Base-by-base conservation (phyloP, 208 protist species). In the Vickermania spadyakhi region DNA sequence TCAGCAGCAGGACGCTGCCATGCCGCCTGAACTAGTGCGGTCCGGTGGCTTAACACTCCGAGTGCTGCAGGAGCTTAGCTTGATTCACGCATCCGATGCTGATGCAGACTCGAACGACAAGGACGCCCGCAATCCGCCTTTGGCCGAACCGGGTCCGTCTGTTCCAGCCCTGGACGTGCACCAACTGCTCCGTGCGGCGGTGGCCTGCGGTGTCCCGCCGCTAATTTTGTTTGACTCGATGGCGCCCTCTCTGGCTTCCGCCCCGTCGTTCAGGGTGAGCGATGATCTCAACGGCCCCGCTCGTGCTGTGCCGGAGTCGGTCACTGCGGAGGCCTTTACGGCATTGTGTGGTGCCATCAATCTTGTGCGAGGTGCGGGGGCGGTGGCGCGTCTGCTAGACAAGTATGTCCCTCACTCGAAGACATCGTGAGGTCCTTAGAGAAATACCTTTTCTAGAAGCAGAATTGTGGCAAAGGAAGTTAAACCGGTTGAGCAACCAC, bases 1-100 rank as follows among this genome's bases (percentile, higher is more conserved):
- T 7, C 13, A 18, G 21, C 75, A 76, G 2, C 62, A 64, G 5
- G 45, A 30, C 23, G 63, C 88, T 28, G 77, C 80, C 25, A 93
- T 93, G 86, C 86, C 86, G 25, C 60, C 72, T 7, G 86, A 93
- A 64, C 56, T 86, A 1, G 65, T 76, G 2, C 56, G 78, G 30
- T 57, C 68, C 7, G 86, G 83, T 0, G 62, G 68, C 0, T 75
- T 79, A n/a, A 72, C 61, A 21, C 27, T 93, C 22, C 75, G 74
- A 1, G 29, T 91, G 2, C 49, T 84, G 29, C 74, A 63, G 21
- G 66, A 75, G 42, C 59, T 80, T 49, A 26, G 21, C 27, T 18
- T 26, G 22, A 28, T 41, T 45, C 22, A 28, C 23, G 55, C 26
- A 54, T 14, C 50, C 57, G 22, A 27, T 52, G 41, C 27, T 28